Evolutionary conservation across 768 basidiomycete genomes (phyloP).

Genomic region (Peribolospora kevripleyi): DNA sequence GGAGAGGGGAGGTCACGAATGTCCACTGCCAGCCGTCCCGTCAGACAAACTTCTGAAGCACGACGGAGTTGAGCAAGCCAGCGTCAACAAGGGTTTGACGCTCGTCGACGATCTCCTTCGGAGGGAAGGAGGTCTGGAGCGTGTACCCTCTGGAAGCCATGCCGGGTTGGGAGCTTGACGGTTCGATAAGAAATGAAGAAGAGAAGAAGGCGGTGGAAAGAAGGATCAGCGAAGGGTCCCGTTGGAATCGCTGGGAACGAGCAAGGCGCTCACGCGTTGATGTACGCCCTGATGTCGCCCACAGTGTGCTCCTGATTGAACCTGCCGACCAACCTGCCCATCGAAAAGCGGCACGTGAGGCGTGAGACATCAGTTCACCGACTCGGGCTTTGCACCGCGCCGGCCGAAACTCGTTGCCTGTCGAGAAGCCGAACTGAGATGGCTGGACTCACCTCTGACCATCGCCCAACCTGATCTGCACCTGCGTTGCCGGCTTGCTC

Average conservation of each 20-base stretch:
- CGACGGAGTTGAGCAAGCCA: constrained; percentile 51
- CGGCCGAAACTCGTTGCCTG: neutral
- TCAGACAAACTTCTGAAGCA: constrained; percentile 41
- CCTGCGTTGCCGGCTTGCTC: constrained; percentile 53
- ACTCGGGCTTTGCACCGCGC: too few relatives aligned
- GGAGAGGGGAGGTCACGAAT: too few relatives aligned
- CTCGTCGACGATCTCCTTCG: constrained; percentile 40
- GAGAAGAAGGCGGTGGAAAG: neutral
- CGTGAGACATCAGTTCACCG: neutral
- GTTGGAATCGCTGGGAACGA: neutral
- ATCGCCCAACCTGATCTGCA: constrained; percentile 75
- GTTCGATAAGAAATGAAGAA: neutral
- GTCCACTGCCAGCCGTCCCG: constrained; percentile 2
- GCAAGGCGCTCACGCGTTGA: constrained; percentile 45
- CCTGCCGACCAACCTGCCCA: constrained; percentile 42
- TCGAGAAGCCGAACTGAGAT: neutral
- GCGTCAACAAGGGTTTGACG: constrained; percentile 43
- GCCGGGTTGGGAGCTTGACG: constrained; percentile 41
- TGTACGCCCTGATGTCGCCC: constrained; percentile 56
- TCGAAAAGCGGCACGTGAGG: neutral
- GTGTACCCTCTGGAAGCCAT: constrained; percentile 39
- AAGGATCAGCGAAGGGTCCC: neutral
- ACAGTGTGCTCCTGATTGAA: constrained; percentile 85
- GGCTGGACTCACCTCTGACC: constrained; percentile 41
- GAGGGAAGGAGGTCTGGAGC: constrained; percentile 75